Base-by-base conservation (phyloP, 1,139 yeast species). In the Blastobotrys indianensis region DNA sequence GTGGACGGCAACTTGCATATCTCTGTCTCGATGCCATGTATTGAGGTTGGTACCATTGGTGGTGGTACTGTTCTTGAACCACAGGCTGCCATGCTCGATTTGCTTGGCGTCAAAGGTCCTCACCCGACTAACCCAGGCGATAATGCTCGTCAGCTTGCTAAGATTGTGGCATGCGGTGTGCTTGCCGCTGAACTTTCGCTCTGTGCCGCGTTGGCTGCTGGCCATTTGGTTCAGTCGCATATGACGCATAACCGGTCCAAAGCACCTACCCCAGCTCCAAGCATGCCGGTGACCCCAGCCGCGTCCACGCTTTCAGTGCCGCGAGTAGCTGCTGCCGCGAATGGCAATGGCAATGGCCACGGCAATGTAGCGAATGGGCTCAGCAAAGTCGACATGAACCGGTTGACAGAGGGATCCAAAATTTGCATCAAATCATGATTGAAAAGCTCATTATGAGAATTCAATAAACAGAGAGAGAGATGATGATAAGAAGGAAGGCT, bases 31-130 rank as follows among this genome's bases (percentile, higher is more conserved):
- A 94, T 94, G 99, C 99, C 99, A 28, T 87, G 94, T 25, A 88
- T 94, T 57, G 99, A 94, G 70, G 98, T 92, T 39, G 99, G 99
- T 52, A 92, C 99, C 3, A 90, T 94, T 66, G 99, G 99, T 51
- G 98, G 99, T 52, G 98, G 99, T 63, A 94, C 99, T 8, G 86
- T 94, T 52, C 76, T 94, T 58, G 97, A 86, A 62, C 97, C 99
- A 32, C 99, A 94, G 71, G 85, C 90, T 41, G 87, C 98, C 29
- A 86, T 94, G 95, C 75, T 94, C 53, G 97, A 94, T 59, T 72
- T 94, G 57, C 74, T 94, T 53, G 97, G 97, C 34, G 95, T 94
- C 40, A 80, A 85, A 58, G 99, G 99, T 4, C 97, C 98, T 11
- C 95, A 90, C 65, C 86, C 95, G 37, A 82, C 92, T 8, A 78